These are phyloP conservation scores for Teratosphaeria destructans DNA, from an alignment of 2,329 filamentous ascomycete genomes.

Conservation along the genomic window DNA sequence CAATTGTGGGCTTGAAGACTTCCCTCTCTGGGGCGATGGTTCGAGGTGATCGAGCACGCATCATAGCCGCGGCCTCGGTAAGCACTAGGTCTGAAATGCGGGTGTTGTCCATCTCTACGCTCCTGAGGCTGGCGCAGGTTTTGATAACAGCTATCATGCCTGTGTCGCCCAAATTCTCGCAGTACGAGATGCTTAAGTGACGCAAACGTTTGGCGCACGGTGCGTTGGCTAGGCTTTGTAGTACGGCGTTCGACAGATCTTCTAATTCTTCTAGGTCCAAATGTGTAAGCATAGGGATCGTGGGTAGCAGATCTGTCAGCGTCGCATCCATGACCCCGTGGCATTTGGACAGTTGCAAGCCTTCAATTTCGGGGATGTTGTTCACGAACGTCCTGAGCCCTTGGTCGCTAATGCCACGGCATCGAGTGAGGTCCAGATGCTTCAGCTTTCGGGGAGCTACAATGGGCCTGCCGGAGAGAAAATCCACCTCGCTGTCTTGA, in stretches of 20 bases:
- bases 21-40: constrained; percentile 23
- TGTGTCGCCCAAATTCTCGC: constrained; percentile 70
- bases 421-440: constrained; percentile 77
- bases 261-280: constrained; percentile 82
- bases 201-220: constrained; percentile 62
- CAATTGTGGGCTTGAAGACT: constrained; percentile 36
- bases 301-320: constrained; percentile 61
- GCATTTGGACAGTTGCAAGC: constrained; percentile 73
- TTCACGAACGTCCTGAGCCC: constrained; percentile 63
- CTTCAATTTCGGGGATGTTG: constrained; percentile 69
- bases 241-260: constrained; percentile 61
- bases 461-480: constrained; percentile 64
- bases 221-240: constrained; percentile 65
- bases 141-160: constrained; percentile 79
- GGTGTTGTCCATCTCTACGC: constrained; percentile 85
- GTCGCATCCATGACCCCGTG: constrained; percentile 62
- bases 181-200: constrained; percentile 83
- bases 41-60: constrained; percentile 46
- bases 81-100: constrained; percentile 78
- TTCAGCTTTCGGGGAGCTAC: constrained; percentile 69
- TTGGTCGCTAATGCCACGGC: constrained; percentile 58
- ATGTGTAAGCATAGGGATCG: constrained; percentile 67
- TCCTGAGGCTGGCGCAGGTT: constrained; percentile 57
- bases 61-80: constrained; percentile 71
- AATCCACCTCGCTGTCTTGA: constrained; percentile 63